Conservation (phyloP, 1,284 basidiomycete genomes). For the Mycosarcoma maydis region DNA sequence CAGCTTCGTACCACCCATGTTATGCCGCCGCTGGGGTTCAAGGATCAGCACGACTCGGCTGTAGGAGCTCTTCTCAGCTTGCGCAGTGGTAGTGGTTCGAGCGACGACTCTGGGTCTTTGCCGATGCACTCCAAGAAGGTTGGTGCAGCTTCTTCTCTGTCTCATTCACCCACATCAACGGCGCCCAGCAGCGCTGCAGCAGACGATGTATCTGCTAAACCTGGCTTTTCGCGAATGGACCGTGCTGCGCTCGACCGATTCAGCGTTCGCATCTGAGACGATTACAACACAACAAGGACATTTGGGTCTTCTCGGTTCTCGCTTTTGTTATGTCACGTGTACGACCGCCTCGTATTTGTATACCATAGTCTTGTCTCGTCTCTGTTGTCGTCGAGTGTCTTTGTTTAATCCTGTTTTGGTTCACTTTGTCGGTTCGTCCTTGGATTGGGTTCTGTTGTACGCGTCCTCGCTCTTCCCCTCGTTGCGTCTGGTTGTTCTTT, state of each 20-base stretch:
- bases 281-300: no score
- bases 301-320: no score
- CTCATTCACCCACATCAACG: conserved; percentile 14
- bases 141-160: not conserved
- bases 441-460: no score
- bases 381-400: not conserved
- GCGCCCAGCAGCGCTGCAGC: conserved; percentile 18
- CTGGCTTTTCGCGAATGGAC: conserved; percentile 30
- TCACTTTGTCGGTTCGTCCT: no score
- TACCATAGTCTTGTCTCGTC: not conserved
- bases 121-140: not conserved
- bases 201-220: conserved; percentile 13
- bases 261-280: conserved; percentile 29
- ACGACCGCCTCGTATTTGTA: no score
- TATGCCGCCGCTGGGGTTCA: conserved; percentile 3
- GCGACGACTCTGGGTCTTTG: conserved; percentile 19
- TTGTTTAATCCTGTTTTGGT: not conserved
- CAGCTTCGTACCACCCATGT: conserved; percentile 38
- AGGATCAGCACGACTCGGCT: conserved; percentile 42
- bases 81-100: conserved; percentile 35
- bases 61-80: conserved; percentile 46
- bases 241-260: conserved; percentile 44
- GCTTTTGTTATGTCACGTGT: no score
- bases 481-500: no score
- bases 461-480: no score